These are phyloP conservation scores for Pyrenochaeta sp. DNA, from an alignment of 2,329 filamentous ascomycete genomes.

Conservation along the genomic window DNA sequence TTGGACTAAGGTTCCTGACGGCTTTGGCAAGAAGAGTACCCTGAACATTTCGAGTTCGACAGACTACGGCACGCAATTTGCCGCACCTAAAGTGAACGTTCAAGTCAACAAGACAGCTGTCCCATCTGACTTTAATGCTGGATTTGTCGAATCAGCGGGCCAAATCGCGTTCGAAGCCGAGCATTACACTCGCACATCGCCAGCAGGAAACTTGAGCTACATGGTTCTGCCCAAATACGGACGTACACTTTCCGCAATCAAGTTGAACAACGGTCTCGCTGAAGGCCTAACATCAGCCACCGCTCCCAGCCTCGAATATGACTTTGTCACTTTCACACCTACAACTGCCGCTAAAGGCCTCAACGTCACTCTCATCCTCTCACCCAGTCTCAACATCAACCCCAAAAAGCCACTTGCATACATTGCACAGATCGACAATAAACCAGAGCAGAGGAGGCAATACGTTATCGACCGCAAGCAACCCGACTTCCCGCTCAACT, in stretches of 20 bases:
- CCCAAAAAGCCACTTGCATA: conserved; percentile 61
- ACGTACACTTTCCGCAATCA: conserved; percentile 47
- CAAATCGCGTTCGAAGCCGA: conserved; percentile 49
- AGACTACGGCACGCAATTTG: conserved; percentile 50
- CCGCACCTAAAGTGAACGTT: conserved; percentile 39
- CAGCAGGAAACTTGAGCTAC: conserved; percentile 36
- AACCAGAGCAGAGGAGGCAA: conserved; percentile 49
- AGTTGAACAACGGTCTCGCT: conserved; percentile 37
- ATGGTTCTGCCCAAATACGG: conserved; percentile 46
- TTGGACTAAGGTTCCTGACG: conserved; percentile 38
- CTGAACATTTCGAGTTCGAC: conserved; percentile 46
- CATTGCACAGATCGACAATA: conserved; percentile 58
- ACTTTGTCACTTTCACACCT: conserved; percentile 47
- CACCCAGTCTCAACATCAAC: conserved; percentile 60
- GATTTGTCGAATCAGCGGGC: conserved; percentile 47
- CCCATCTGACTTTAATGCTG: conserved; percentile 41
- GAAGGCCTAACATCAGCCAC: conserved; percentile 37
- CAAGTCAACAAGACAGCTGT: conserved; percentile 46
- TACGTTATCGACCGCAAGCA: conserved; percentile 54
- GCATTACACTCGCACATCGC: conserved; percentile 46
- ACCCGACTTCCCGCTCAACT: conserved; percentile 57
- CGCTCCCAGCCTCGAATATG: conserved; percentile 47
- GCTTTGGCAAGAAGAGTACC: conserved; percentile 37
- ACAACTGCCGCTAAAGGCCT: conserved; percentile 41
- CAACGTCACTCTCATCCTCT: conserved; percentile 53